A percentile compares a stretch with the other conserved stretches of the same genome.
phyloP scores from a whole-genome alignment of 2,329 filamentous ascomycete genomes.

The Coniosporium tulheliwenetii region DNA sequence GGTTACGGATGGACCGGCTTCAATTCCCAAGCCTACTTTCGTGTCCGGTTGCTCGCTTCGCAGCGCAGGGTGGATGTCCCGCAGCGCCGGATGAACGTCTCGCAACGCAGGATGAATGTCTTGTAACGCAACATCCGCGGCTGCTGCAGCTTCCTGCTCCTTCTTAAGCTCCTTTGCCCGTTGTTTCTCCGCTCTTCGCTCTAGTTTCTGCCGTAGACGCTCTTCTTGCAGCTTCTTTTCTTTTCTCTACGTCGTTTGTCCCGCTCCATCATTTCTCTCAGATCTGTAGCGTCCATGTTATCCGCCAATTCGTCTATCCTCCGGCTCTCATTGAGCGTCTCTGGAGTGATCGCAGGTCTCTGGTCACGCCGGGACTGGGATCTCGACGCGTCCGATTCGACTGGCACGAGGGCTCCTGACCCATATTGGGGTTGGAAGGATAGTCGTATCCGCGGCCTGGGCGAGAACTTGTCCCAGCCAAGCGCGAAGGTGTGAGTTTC shows the following conservation, averaged over 20 bases:
- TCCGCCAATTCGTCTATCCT: conserved; percentile 60
- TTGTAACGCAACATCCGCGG: conserved; percentile 2
- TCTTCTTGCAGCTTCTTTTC: conserved; percentile 55
- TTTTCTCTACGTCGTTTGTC: conserved; percentile 68
- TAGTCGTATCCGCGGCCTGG: conserved; percentile 69
- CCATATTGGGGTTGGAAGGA: conserved; percentile 47
- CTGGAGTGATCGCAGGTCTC: conserved; percentile 22
- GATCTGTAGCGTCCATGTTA: conserved; percentile 65
- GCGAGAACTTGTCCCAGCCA: conserved; percentile 64
- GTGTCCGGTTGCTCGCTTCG: conserved; percentile 2
- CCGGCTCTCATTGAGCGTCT: conserved; percentile 43
- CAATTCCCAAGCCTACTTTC: conserved; percentile 14
- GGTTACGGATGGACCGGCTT: conserved; percentile 2
- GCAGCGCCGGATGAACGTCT: conserved; percentile 4
- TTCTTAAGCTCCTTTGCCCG: conserved; percentile 16
- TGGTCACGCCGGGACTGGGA: neutral
- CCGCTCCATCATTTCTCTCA: conserved; percentile 80
- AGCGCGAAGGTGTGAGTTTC: conserved; percentile 69
- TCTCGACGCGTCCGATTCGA: neutral
- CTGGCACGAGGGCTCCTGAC: conserved; percentile 10
- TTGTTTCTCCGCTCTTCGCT: conserved; percentile 48
- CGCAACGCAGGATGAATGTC: conserved; percentile 18
- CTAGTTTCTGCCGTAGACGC: conserved; percentile 47
- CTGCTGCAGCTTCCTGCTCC: conserved; percentile 4
- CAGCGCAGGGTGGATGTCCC: neutral